Percentiles rank a stretch among this genome's conserved stretches.
Evolutionary conservation across 179 eudicot species (phyloP).

Genomic region (Beta macrorhiza): DNA sequence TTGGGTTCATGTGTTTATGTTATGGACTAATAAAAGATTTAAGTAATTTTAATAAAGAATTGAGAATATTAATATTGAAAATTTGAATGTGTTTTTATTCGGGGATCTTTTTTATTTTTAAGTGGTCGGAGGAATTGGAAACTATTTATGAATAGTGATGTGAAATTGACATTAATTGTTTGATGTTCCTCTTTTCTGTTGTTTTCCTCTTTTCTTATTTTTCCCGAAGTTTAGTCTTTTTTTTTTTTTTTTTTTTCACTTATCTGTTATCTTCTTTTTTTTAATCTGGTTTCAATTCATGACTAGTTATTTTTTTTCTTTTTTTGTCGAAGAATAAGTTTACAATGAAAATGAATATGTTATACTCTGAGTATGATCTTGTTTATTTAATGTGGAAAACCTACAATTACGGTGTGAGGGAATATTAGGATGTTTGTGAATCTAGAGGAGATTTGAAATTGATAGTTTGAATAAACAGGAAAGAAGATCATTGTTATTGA

Average conservation of each 20-base stretch:
- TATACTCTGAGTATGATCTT: no score
- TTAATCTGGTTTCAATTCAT: no score
- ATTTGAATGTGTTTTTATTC: background rate
- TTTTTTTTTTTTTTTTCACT: no score
- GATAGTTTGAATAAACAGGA: background rate
- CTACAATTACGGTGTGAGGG: background rate
- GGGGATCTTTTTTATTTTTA: background rate
- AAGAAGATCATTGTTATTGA: background rate
- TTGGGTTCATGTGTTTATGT: background rate
- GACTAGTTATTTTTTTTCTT: no score
- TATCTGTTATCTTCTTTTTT: no score
- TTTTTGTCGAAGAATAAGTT: no score
- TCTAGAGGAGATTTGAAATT: background rate
- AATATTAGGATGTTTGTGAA: background rate
- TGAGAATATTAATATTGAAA: no score
- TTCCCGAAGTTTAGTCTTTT: no score
- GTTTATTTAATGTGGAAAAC: no score
- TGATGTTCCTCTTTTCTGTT: background rate
- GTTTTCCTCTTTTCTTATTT: conserved; percentile 6
- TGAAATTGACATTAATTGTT: conserved; percentile 17
- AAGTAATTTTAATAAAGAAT: background rate
- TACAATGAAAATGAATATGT: no score
- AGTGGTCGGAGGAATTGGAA: conserved; percentile 10
- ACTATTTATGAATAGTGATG: conserved; percentile 13
- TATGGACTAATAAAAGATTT: background rate